These are phyloP conservation scores for Nemania abortiva DNA, from an alignment of 2,329 filamentous ascomycete species.

Conservation along the genomic window DNA sequence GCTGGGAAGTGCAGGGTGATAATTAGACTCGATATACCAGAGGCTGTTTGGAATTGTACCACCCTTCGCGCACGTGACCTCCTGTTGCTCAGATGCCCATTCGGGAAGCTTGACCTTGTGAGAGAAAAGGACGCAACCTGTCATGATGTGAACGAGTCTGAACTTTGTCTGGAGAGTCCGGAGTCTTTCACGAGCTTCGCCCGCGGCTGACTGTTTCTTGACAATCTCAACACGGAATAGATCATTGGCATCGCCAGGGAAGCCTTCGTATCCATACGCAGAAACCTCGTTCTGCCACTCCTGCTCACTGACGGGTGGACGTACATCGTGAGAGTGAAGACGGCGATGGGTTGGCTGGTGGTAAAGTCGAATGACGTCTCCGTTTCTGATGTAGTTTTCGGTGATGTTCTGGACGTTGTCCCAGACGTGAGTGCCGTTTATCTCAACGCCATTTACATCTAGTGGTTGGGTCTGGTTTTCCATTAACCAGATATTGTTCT, in stretches of 20 bases:
- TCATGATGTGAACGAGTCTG: constrained; percentile 95
- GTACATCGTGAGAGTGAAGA: constrained; percentile 95
- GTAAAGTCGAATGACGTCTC: constrained; percentile 83
- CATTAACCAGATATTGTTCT: constrained; percentile 94
- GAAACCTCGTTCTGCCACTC: constrained; percentile 98
- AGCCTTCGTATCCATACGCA: constrained; percentile 96
- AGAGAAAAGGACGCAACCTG: constrained; percentile 93
- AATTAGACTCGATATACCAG: constrained; percentile 95
- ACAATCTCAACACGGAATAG: constrained; percentile 95
- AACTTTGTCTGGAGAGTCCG: constrained; percentile 98
- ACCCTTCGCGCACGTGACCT: constrained; percentile 95
- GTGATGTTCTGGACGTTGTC: constrained; percentile 74
- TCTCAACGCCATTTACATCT: constrained; percentile 77
- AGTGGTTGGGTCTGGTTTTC: constrained; percentile 97
- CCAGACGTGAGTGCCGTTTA: constrained; percentile 88
- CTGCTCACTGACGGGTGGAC: constrained; percentile 84
- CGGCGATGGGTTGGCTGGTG: constrained; percentile 86
- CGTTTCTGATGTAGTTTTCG: constrained; percentile 77
- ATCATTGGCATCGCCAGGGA: constrained; percentile 96
- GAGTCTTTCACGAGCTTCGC: constrained; percentile 83
- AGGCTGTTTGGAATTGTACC: constrained; percentile 95
- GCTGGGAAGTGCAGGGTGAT: constrained; percentile 79
- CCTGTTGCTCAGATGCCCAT: constrained; percentile 98
- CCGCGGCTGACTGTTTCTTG: constrained; percentile 85
- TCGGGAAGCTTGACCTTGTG: constrained; percentile 99